Base-by-base conservation (phyloP, 805 yeast genomes). In the Pichia exigua region DNA sequence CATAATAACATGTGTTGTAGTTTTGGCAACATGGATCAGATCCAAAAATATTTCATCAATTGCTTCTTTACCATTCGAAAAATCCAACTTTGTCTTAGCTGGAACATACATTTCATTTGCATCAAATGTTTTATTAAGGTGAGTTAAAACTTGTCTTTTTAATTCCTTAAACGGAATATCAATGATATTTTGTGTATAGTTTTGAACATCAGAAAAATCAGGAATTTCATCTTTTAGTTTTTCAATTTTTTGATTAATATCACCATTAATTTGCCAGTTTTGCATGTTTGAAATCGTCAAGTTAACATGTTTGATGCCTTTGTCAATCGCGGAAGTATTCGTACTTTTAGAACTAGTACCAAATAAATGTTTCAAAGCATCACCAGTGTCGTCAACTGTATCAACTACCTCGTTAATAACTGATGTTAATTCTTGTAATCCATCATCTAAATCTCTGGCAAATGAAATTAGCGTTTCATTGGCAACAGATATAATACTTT, bases 361-460 rank as follows among this genome's bases (percentile, higher is more conserved):
- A 57, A 90, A 83, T 43, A 86, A 73, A 49, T 73, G 70, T 44
- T 78, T 78, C 1, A 88, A 70, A 6, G 75, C 74, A 38, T 64
- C 64, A 20, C 55, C 57, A 1, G 65, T 57, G 32, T 54, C 54
- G 11, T 73, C 74, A 9, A 77, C 78, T 0, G 79, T 77, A 10
- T 71, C 66, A 2, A 82, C 62, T 0, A 86, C 69, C 15, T 73
- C 74, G 58, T 87, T 83, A 9, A 91, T 65, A 0, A 82, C 69
- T 1, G 67, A 63, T 1, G 87, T 74, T 2, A 92, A 61, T 30
- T 80, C 85, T 11, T 73, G 73, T 32, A 91, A 67, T 0, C 91
- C 94, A 39, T 72, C 75, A 50, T 87, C 82, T 27, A 91, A 69
- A 8, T 80, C 90, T 44, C 70, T 69, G 0, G 87, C 79, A n/a